Percentiles rank a stretch among this genome's conserved stretches.
These are phyloP conservation scores for Eucalyptus sp. DNA, from an alignment of 345 rosid species.

Conservation along the genomic window DNA sequence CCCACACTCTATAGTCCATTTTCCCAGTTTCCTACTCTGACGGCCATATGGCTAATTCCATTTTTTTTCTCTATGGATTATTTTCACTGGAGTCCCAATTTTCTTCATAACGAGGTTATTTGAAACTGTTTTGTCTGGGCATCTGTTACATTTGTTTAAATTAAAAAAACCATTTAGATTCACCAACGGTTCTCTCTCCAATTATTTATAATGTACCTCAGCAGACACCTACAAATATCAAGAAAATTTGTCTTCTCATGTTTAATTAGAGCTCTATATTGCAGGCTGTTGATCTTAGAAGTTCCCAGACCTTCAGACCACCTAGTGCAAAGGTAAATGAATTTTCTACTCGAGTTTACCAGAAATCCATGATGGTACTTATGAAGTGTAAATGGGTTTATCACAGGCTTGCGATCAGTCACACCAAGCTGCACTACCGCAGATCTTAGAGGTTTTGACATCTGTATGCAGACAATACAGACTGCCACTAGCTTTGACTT, in stretches of 20 bases:
- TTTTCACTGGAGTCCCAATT: neutral
- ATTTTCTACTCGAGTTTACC: neutral
- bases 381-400: conserved; percentile 5
- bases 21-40: neutral
- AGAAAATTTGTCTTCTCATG: neutral
- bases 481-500: conserved; percentile 72
- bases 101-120: neutral
- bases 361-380: neutral
- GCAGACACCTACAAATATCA: neutral
- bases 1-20: neutral
- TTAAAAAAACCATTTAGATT: neutral
- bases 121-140: neutral
- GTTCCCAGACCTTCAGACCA: conserved; percentile 42
- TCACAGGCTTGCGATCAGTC: conserved; percentile 43
- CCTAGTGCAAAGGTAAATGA: conserved; percentile 36
- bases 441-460: conserved; percentile 36
- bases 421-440: conserved; percentile 40
- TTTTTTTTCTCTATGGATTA: neutral
- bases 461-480: conserved; percentile 47
- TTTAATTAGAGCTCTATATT: neutral
- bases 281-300: conserved; percentile 78
- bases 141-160: neutral
- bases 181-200: neutral
- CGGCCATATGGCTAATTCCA: neutral
- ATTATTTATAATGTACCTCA: neutral